Base-by-base conservation (phyloP, 768 basidiomycete species). In the Coprinopsis cinerea region DNA sequence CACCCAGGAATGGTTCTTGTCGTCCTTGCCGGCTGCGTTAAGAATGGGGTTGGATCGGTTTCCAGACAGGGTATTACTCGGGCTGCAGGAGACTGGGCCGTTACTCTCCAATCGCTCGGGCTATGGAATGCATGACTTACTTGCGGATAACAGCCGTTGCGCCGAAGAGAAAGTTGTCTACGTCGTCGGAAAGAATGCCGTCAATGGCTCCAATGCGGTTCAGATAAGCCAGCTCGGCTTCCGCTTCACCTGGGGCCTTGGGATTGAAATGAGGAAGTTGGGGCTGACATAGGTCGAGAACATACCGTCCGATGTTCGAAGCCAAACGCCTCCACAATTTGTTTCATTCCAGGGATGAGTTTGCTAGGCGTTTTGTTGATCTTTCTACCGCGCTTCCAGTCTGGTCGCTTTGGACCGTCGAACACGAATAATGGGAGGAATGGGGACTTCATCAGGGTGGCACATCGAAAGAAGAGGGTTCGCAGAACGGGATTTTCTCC, bases 181-280 rank as follows among this genome's bases (percentile, higher is more conserved):
- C 92, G 58, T 96, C 94, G 63, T 97, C 94, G 0, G 93, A 89
- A 37, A 94, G 73, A 22, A 96, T 79, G 0, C 84, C 90, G 61
- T 97, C 94, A 49, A 97, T 87, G 46, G 87, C 64, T 2, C 91
- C 91, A 36, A 83, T 78, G 3, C 77, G 72, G 57, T 92, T 93
- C 47, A 97, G 72, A 54, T 88, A 85, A 0, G 93, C 93, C 2
- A 97, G 73, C 60, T 95, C 93, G 0, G 93, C 93, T 64, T 97
- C 94, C 0, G 94, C 94, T 66, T 96, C 94, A 15, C 91, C 92
- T 4, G 93, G 93, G 14, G 92, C 93, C 83, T 83, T 52, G 60
- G 57, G 15, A 28, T 22, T 17, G 27, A 48, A 22, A 9, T 2
- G 28, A 18, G 1, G n/a, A 34, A 10, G 17, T 32, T 32, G 5